Evolutionary conservation across 176 grass and related monocot species (phyloP), one percentile per base, ranked within the genome.

Genomic region (Luzula sylvatica): DNA sequence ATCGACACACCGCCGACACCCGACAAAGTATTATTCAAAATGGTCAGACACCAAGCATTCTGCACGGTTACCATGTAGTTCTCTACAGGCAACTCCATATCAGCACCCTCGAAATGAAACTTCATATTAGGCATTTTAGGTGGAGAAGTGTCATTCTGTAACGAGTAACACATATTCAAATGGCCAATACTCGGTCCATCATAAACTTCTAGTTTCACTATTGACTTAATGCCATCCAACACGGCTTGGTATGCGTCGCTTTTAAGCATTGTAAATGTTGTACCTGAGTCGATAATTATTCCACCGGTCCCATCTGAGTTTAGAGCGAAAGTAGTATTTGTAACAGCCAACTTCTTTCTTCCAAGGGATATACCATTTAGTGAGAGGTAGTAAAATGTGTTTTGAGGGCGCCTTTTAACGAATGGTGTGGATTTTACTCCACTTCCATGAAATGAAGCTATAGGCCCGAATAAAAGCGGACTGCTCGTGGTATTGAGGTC

Each of bases 201-300:
- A 3, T 17, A 38, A 32, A 20, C 11, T 0, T 35, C 70, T 38
- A 87, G 58, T 14, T 45, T 69, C 53, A 79, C 57, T 0, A 76
- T 23, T 6, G 78, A 63, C 28, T 14, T 1, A 5, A 87, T 54
- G 1, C 66, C 75, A 5, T 53, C 46, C 1, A 53, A 38, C 16
- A 94, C 60, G 2, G 26, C 27, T 42, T 49, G 44, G 70, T 75
- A 86, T 0, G 81, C 77, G 13, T 53, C 11, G 4, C 65, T 23
- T 16, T 23, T 24, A 7, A 87, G 68, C 14, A 4, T 20, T 22
- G 82, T 87, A 60, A 77, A 38, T 0, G 72, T 77, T 16, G 83
- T 87, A 28, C 78, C 78, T 38, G 87, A 87, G 64, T 87, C 84
- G 43, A 88, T 75, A 57, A 83, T 79, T 53, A 88, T 6, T 12